Evolutionary conservation across 441 rosid genomes (phyloP), one percentile per base, ranked within the genome.

Genomic region (Adansonia grandidieri): DNA sequence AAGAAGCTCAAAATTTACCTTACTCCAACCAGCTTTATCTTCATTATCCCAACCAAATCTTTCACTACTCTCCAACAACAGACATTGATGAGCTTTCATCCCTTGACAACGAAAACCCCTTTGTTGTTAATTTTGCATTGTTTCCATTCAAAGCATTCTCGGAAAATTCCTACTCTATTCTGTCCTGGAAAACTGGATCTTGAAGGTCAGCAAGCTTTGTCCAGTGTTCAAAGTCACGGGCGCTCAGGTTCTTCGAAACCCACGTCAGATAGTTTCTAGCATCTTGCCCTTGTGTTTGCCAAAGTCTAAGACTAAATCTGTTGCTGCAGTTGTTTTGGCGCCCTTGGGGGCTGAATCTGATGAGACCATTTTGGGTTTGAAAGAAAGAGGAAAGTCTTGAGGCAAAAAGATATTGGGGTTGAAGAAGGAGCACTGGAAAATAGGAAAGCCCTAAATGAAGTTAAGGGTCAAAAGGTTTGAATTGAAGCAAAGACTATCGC

Each of bases 41-140:
- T 88, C 91, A 48, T 87, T 85, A 77, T 95, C 94, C 97, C 97
- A 95, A 77, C 97, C 93, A 70, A 93, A 95, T 73, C 92, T 88
- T 79, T 89, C 90, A 56, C 93, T 91, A 14, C 91, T 79, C 79
- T 91, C 98, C 77, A 83, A 65, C 91, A 95, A 76, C 78, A 0
- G 91, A 81, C 64, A 85, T 92, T 28, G 89, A 88, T 37, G 40
- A 37, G 57, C 74, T 80, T 19, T 53, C 80, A 48, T 77, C 5
- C 6, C 40, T 37, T 37, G 40, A 37, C 40, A 37, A 37, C 40
- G 40, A 37, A 37, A 3, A 37, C 40, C 40, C 40, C 40, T 37
- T 37, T 37, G 40, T 62, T n/a, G 37, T 75, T n/a, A 62, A 71
- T 47, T 81, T 79, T 9, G 89, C 92, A n/a, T 71, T 73, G 61